Conservation (phyloP, 257 asterid species). For the Cynanchum wilfordii region DNA sequence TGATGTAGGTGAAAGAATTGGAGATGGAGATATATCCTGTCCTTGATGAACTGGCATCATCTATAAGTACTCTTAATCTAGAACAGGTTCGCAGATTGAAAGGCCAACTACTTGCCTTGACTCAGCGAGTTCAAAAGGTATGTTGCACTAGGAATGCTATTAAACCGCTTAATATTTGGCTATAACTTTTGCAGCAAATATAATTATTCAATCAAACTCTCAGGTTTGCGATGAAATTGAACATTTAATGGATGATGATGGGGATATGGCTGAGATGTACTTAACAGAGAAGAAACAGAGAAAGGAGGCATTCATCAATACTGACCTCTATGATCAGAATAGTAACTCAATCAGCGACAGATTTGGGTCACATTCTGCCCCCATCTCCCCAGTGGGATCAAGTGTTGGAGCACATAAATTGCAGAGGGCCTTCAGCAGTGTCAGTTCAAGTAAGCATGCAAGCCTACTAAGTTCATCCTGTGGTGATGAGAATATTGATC, state of each 20-base stretch:
- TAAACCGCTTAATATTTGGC: slow-evolving; percentile 6
- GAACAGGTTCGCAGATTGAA: slow-evolving; percentile 97
- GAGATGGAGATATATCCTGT: slow-evolving; percentile 88
- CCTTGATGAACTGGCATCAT: slow-evolving; percentile 83
- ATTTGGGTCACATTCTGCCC: slow-evolving; percentile 56
- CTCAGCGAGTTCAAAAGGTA: slow-evolving; percentile 97
- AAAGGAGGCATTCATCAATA: slow-evolving; percentile 45
- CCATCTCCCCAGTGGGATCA: slow-evolving; percentile 81
- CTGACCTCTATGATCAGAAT: slow-evolving; percentile 44
- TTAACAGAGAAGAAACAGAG: slow-evolving; percentile 90
- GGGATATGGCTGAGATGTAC: slow-evolving; percentile 99
- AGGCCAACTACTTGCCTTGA: slow-evolving; percentile 89
- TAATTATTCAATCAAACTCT: slow-evolving; percentile 16
- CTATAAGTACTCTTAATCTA: slow-evolving; percentile 86
- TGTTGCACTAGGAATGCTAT: slow-evolving; percentile 2
- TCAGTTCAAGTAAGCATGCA: slow-evolving; percentile 74
- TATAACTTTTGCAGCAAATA: slow-evolving; percentile 8
- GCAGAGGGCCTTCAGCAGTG: slow-evolving; percentile 80
- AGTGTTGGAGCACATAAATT: slow-evolving; percentile 44
- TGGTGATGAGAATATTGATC: slow-evolving; percentile 74
- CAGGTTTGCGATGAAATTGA: slow-evolving; percentile 96
- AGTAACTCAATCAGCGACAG: slow-evolving; percentile 29
- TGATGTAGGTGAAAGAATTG: slow-evolving; percentile 76
- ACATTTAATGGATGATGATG: slow-evolving; percentile 97
- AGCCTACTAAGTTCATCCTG: slow-evolving; percentile 68